Base-by-base conservation (phyloP, 2,329 filamentous ascomycete species). In the Diplodia intermedia region DNA sequence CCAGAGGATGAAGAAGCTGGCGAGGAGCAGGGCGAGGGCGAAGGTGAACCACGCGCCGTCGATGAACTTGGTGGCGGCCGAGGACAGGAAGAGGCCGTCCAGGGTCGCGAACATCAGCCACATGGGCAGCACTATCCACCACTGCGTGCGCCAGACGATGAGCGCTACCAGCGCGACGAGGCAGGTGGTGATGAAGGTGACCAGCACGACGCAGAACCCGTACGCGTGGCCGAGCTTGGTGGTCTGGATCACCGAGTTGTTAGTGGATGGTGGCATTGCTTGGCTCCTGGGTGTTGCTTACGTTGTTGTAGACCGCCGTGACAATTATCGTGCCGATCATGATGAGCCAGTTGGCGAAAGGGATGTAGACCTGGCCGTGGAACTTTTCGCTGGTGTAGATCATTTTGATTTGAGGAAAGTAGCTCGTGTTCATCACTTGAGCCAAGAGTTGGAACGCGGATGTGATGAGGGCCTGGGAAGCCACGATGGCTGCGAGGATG, bases 41-140 rank as follows among this genome's bases (percentile, higher is more conserved):
- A 93, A 79, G 0, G 91, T 93, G 74, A 94, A 92, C 91, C 91
- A 94, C 1, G 90, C 91, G 1, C 91, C 91, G 8, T 89, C 83
- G 0, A 91, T 90, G 0, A 94, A 88, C 74, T 94, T 94, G 60
- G 83, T 88, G 0, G 93, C 81, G 0, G 89, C 86, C 0, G 90
- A 87, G 0, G 89, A 90, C 3, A 94, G 82, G 74, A 89, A 94
- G 0, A 89, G 81, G 7, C 88, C 88, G 72, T 94, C 91, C 65
- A 92, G 79, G 1, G 82, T 81, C n/a, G 85, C 86, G 70, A 93
- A 89, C n/a, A 86, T 76, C 0, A 92, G 79, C 79, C 88, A 91
- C 0, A 87, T 81, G 0, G 88, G 72, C 38, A 88, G 73, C 8
- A 93, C 88, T n/a, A 89, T 71, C 62, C 83, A 82, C 1, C 86